phyloP scores from a whole-genome alignment of 805 yeast genomes.

The Candida argentea region DNA sequence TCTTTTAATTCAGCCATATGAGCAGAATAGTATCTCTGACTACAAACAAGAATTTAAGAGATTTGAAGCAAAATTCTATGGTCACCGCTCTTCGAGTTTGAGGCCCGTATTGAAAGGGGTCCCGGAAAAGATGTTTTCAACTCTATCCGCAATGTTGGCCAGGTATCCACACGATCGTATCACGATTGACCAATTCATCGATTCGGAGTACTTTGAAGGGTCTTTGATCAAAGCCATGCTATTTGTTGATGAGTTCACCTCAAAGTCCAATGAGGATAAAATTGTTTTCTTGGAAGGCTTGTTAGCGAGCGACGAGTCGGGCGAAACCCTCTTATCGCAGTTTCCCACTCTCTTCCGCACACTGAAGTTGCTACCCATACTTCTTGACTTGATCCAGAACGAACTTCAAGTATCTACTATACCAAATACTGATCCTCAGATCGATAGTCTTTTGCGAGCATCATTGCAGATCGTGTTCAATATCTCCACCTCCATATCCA shows the following conservation, averaged over 20 bases:
- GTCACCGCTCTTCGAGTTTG: constrained; percentile 22
- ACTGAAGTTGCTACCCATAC: constrained; percentile 65
- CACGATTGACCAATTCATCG: constrained; percentile 57
- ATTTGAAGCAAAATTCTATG: constrained; percentile 36
- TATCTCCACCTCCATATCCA: constrained; percentile 60
- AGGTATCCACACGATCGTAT: constrained; percentile 49
- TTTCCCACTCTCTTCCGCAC: constrained; percentile 39
- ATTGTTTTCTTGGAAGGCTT: constrained; percentile 59
- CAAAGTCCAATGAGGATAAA: constrained; percentile 61
- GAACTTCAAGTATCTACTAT: constrained; percentile 17
- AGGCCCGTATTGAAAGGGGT: constrained; percentile 42
- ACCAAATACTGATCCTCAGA: constrained; percentile 12
- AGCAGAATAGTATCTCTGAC: constrained; percentile 44
- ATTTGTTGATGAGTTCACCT: constrained; percentile 73
- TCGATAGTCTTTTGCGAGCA: constrained; percentile 33
- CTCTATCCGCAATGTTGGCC: constrained; percentile 44
- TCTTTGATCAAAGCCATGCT: constrained; percentile 72
- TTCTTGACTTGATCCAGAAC: constrained; percentile 42
- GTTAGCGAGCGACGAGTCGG: constrained; percentile 14
- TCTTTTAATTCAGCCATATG: constrained; percentile 29
- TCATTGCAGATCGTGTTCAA: constrained; percentile 47
- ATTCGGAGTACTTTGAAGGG: constrained; percentile 69
- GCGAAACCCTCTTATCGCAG: constrained; percentile 14
- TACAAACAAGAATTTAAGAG: constrained; percentile 46
- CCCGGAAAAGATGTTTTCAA: constrained; percentile 44